Evolutionary conservation across 768 basidiomycete genomes (phyloP), one percentile per base, ranked within the genome.

Genomic region (Lentinus brumalis): DNA sequence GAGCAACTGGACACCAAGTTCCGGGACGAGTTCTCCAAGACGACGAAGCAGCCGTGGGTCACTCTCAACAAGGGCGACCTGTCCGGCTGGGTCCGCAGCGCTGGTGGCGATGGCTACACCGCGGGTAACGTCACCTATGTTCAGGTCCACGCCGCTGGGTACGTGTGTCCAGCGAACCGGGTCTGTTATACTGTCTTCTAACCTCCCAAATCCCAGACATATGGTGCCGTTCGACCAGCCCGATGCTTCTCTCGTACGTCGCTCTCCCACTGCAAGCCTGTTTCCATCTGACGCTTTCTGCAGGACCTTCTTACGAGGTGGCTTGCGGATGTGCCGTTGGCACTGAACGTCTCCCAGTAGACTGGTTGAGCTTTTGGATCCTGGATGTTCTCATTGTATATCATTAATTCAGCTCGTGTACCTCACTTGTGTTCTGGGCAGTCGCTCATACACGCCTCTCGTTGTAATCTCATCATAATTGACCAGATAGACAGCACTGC

Each of bases 201-300:
- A 53, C 59, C 55, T 57, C 31, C n/a, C 52, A 50, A 56, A 47
- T 63, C 62, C 60, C 66, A 92, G 91, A 39, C 92, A 94, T 71
- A 91, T 94, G 93, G 92, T 92, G 8, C 94, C 94, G 5, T 87
- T 82, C 69, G 93, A 98, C 74, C 93, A 96, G 70, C 90, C 94
- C 1, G 90, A 92, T 68, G 94, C 87, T 42, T 86, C 94, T 47
- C 76, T 94, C 71, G 93, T 89, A 67, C 51, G 86, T 70, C 32
- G 41, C 49, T 69, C 52, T 30, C 26, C n/a, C 44, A 55, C 14
- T 29, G 16, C 3, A 5, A 26, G 10, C 38, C 44, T 9, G 35
- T 42, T 35, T 60, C 46, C 32, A 38, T 21, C 38, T 51, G 11
- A 59, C 45, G 40, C 5, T 8, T 53, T 58, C 50, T 60, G 40